Evolutionary conservation across 495 filamentous ascomycete species (phyloP), one percentile per base, ranked within the genome.

Genomic region (Aspergillus campestris): DNA sequence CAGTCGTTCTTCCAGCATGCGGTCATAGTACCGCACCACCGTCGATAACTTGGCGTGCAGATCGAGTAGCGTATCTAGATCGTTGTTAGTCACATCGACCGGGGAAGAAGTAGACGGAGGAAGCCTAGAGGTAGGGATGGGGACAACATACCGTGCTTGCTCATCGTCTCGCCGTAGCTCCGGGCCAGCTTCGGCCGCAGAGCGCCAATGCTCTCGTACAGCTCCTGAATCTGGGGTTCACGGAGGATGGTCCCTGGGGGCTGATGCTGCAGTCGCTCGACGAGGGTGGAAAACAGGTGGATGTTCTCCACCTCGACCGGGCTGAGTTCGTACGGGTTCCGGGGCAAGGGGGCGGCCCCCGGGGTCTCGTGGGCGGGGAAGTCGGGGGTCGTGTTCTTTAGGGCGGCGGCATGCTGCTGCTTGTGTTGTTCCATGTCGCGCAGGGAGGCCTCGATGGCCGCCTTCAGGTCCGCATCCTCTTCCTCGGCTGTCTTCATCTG

Each of bases 371-470:
- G 56, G 8, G 56, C 37, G 7, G 56, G 35, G 15, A 59, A 43
- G 34, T 72, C 63, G 3, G 68, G 55, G 12, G 70, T 59, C 11
- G 72, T 67, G 50, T 85, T 82, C 52, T 92, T 92, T 55, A 95
- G 66, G 15, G 78, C 78, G 24, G 83, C 82, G 7, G 88, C 82
- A 66, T 95, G 84, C 48, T 79, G 82, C 62, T 92, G 87, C 66
- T 97, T 97, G 53, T 98, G 94, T 59, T 94, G 83, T 67, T 98
- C 92, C 91, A 97, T 96, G 60, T 98, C 92, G 37, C 84, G 83
- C 37, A 98, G 63, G n/a, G 91, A 96, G 18, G 94, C 92, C 31
- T 89, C 91, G 59, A 98, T 97, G 9, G 92, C 92, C 32, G 92
- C 90, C 58, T 94, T 94, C 32, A 98, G 67, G 58, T 98, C 90